Percentiles rank a stretch among this genome's conserved stretches.
phyloP scores from a whole-genome alignment of 108 stramenopile species.

The Fragilaria crotonensis region DNA sequence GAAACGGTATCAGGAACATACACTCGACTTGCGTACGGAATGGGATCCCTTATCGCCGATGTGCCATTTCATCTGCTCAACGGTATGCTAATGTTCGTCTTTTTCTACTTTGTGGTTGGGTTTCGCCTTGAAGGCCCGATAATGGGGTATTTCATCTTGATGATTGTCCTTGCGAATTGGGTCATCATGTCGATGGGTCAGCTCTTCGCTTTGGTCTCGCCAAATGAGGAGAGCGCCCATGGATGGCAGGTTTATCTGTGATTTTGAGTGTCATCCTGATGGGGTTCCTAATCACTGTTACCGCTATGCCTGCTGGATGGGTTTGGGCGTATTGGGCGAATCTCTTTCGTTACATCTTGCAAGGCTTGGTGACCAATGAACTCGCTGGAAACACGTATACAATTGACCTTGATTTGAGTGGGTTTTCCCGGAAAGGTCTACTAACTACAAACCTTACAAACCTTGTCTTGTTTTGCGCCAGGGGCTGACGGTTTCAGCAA shows the following conservation, averaged over 20 bases:
- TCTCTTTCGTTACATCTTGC: slow-evolving; percentile 34
- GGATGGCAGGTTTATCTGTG: slow-evolving; percentile 31
- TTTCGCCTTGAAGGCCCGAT: slow-evolving; percentile 14
- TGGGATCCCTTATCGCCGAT: slow-evolving; percentile 33
- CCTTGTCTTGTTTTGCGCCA: no score
- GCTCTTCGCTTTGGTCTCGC: slow-evolving; percentile 30
- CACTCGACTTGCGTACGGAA: slow-evolving; percentile 24
- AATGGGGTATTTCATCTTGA: slow-evolving; percentile 30
- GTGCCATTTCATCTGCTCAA: slow-evolving; percentile 32
- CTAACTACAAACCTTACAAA: no score
- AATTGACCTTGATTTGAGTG: no score
- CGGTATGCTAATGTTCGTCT: slow-evolving; percentile 17
- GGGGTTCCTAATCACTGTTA: slow-evolving; percentile 31
- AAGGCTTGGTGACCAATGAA: slow-evolving; percentile 41
- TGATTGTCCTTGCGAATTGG: slow-evolving; percentile 33
- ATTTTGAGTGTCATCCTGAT: slow-evolving; percentile 28
- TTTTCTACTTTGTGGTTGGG: slow-evolving; percentile 28
- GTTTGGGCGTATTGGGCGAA: slow-evolving; percentile 24
- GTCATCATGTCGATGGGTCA: slow-evolving; percentile 29
- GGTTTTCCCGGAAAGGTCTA: no score
- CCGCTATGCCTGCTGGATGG: slow-evolving; percentile 35
- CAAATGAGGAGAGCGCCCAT: slow-evolving; percentile 37
- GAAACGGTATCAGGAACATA: slow-evolving; percentile 34
- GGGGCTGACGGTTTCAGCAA: no score
- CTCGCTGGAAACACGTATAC: no score